Conservation (phyloP, 257 asterid species). For the Cinchona pubescens region DNA sequence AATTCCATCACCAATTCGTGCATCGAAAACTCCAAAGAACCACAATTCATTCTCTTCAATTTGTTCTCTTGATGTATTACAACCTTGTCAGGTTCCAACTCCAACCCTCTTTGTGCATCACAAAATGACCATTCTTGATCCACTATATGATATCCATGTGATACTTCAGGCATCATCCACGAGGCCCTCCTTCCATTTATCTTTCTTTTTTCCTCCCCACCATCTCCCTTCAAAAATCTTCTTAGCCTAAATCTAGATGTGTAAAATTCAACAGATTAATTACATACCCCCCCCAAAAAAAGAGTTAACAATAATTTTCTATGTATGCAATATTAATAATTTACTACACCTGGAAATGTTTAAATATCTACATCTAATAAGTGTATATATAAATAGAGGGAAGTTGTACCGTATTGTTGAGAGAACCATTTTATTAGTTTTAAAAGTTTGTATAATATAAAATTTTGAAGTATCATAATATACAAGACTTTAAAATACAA, state of each 20-base stretch:
- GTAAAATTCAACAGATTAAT: conserved; percentile 20
- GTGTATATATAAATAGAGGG: no score
- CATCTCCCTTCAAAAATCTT: conserved; percentile 28
- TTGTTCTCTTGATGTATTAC: conserved; percentile 50
- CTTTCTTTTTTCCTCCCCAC: conserved; percentile 22
- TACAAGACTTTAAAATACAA: no score
- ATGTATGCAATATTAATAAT: not conserved
- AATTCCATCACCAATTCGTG: conserved; percentile 36
- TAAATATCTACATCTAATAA: no score
- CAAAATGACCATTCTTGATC: conserved; percentile 23
- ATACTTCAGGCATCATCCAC: conserved; percentile 40
- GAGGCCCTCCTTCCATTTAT: conserved; percentile 27
- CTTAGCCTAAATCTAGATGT: conserved; percentile 25
- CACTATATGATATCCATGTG: conserved; percentile 39
- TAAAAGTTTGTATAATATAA: no score
- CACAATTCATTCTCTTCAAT: conserved; percentile 43
- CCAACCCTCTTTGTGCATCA: not conserved
- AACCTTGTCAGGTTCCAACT: conserved; percentile 28
- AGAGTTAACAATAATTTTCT: not conserved
- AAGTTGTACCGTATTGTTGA: no score
- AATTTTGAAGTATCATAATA: no score
- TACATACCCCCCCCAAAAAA: no score
- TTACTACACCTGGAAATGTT: no score
- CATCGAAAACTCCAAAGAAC: conserved; percentile 58
- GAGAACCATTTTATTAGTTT: no score